A percentile compares a stretch with the other conserved stretches of the same genome.
Conservation (phyloP, 352 stramenopile genomes). For the Globisporangium sylvaticum region DNA sequence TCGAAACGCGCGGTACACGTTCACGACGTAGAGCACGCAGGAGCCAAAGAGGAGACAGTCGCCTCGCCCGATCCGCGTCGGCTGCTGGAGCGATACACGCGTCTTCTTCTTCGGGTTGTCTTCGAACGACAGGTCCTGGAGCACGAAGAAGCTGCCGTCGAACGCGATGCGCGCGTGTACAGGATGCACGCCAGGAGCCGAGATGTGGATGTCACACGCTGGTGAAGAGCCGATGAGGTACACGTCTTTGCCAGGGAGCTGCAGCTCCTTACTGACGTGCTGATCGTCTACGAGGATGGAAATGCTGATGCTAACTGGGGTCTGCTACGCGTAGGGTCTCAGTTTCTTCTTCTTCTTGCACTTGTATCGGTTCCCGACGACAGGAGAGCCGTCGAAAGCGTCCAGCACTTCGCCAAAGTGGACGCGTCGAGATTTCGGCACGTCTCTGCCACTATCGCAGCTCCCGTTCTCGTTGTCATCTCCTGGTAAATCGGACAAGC, state of each 20-base stretch:
- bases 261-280: slow-evolving; percentile 19
- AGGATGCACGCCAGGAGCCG: slow-evolving; percentile 36
- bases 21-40: slow-evolving; percentile 49
- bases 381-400: slow-evolving; percentile 26
- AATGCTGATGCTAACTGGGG: slow-evolving; percentile 11
- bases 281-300: slow-evolving; percentile 10
- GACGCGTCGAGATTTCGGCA: slow-evolving; percentile 13
- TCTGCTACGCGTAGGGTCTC: slow-evolving; percentile 14
- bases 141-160: slow-evolving; percentile 59
- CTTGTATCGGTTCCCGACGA: slow-evolving; percentile 51
- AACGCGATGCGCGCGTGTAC: slow-evolving; percentile 64
- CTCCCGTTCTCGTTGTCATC: slow-evolving; percentile 6
- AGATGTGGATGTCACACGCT: slow-evolving; percentile 49
- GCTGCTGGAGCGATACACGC: slow-evolving; percentile 39
- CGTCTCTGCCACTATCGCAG: background rate
- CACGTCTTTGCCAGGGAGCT: slow-evolving; percentile 20
- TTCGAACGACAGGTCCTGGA: slow-evolving; percentile 73
- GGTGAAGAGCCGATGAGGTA: slow-evolving; percentile 60
- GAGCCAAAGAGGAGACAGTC: slow-evolving; percentile 59
- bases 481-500: slow-evolving; percentile 4
- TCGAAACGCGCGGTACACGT: slow-evolving; percentile 38
- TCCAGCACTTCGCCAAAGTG: slow-evolving; percentile 25
- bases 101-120: slow-evolving; percentile 49
- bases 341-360: slow-evolving; percentile 25
- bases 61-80: slow-evolving; percentile 48